Evolutionary conservation across 2,329 filamentous ascomycete genomes (phyloP), one percentile per base, ranked within the genome.

Genomic region (Claviceps sp.): DNA sequence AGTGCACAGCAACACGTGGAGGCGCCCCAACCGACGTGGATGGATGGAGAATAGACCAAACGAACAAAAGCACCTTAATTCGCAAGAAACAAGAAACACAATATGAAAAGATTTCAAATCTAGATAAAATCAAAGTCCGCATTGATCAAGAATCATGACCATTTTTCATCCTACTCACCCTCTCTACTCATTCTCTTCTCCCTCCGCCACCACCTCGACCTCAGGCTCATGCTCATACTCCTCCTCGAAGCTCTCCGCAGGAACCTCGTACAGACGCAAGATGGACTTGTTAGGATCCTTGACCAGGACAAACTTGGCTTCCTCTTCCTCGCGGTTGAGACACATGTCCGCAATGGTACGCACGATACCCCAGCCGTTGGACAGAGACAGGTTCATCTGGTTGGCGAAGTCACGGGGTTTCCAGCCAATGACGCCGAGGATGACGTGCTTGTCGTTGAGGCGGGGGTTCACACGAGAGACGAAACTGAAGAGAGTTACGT

Each of bases 341-440:
- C 84, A 86, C 85, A 97, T 94, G 71, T 98, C 93, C 61, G 88
- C 88, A 64, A 98, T 96, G 49, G 93, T 98, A 59, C 93, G 88
- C 54, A 98, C 93, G 59, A 98, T 97, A 69, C 93, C 93, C 93
- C 93, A 98, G 57, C 93, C 93, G 72, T 98, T 98, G 72, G 86
- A 86, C 53, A 97, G 79, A 63, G 90, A 94, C 63, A 98, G 72
- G 74, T 96, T 96, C 93, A 98, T 98, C 77, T 98, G 93, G 64
- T 80, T 79, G 56, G 93, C 93, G 61, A 98, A 97, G 66, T 98
- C 94, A 62, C 87, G 85, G 39, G 93, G 93, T 77, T 98, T 98
- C 84, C 95, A 97, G 70, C 90, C 90, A 36, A 96, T 79, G 52
- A 98, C 93, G 61, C 93, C 93, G 50, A 98, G 82, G 58, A 98